Evolutionary conservation across 2,329 filamentous ascomycete genomes (phyloP).

Genomic region (Phialemoniopsis sp.): DNA sequence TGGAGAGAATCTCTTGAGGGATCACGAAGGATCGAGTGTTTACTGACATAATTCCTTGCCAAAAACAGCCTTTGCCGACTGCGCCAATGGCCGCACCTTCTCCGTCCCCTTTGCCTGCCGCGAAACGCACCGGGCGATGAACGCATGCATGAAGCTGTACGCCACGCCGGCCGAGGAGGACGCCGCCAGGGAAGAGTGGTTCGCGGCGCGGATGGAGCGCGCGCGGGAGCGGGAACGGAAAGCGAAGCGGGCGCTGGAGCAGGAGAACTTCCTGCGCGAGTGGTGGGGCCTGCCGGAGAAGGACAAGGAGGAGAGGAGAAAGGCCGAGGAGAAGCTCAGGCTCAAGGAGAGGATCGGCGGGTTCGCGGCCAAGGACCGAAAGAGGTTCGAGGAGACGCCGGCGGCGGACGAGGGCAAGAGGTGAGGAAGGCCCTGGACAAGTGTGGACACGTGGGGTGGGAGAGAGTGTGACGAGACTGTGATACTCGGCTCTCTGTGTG

Average conservation of each 20-base stretch:
- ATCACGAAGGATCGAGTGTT: too few species aligned
- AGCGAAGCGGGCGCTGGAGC: conserved; percentile 52
- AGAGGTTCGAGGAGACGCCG: conserved; percentile 12
- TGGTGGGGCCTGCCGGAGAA: conserved; percentile 62
- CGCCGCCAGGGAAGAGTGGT: conserved; percentile 90
- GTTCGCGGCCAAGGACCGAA: conserved; percentile 35
- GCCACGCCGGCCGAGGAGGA: conserved; percentile 84
- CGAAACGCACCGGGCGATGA: conserved; percentile 78
- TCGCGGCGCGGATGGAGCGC: conserved; percentile 69
- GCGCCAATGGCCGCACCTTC: conserved; percentile 80
- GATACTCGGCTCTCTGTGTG: background rate
- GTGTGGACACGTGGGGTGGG: too few species aligned
- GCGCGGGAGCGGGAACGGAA: conserved; percentile 63
- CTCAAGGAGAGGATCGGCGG: conserved; percentile 53
- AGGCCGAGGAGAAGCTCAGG: conserved; percentile 48
- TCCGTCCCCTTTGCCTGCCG: conserved; percentile 86
- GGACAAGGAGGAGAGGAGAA: conserved; percentile 44
- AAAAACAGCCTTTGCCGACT: conserved; percentile 77
- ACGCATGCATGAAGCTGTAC: conserved; percentile 84
- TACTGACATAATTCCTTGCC: background rate
- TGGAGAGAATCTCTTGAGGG: too few species aligned
- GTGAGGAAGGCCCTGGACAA: conserved; percentile 6
- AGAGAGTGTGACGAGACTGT: background rate
- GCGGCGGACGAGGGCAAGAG: conserved; percentile 2
- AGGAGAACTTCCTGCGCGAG: conserved; percentile 62